phyloP scores from a whole-genome alignment of 2,329 filamentous ascomycete genomes.

The Clarireedia sp. region DNA sequence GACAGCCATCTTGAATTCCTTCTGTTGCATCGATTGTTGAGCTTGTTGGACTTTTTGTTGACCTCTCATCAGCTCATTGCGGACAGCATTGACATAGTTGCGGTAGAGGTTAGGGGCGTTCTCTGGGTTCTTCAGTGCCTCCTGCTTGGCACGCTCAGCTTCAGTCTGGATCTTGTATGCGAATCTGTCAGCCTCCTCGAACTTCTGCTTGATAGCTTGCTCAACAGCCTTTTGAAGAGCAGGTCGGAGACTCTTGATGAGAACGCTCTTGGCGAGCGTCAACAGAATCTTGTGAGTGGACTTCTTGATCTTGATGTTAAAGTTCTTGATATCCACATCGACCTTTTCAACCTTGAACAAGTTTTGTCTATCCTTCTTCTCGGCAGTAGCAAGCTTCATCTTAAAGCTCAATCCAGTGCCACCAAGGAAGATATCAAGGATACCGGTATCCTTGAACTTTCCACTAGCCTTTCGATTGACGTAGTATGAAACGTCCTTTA shows the following conservation, averaged over 20 bases:
- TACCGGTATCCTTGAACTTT: slow-evolving; percentile 74
- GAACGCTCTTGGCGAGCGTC: slow-evolving; percentile 73
- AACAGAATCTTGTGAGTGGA: slow-evolving; percentile 94
- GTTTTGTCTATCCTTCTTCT: slow-evolving; percentile 65
- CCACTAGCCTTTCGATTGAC: slow-evolving; percentile 91
- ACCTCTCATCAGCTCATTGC: slow-evolving; percentile 65
- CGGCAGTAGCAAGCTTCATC: slow-evolving; percentile 75
- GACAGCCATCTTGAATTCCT: slow-evolving; percentile 73
- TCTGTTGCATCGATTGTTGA: slow-evolving; percentile 57
- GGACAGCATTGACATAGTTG: slow-evolving; percentile 69
- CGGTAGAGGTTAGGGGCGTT: slow-evolving; percentile 76
- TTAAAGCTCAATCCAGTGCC: slow-evolving; percentile 88
- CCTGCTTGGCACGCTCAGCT: slow-evolving; percentile 62
- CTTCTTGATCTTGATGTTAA: slow-evolving; percentile 85
- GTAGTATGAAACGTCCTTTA: slow-evolving; percentile 87
- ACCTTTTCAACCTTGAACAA: slow-evolving; percentile 95
- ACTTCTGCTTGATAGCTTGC: slow-evolving; percentile 73
- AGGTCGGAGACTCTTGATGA: slow-evolving; percentile 77
- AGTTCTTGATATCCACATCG: slow-evolving; percentile 69
- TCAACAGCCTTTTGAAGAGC: slow-evolving; percentile 81
- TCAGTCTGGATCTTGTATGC: slow-evolving; percentile 75
- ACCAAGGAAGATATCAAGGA: slow-evolving; percentile 80
- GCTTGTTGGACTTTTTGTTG: slow-evolving; percentile 78
- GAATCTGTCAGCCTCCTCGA: slow-evolving; percentile 64
- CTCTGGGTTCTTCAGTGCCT: slow-evolving; percentile 38